phyloP scores from a whole-genome alignment of 805 yeast genomes.

The Yarrowia porcina region DNA sequence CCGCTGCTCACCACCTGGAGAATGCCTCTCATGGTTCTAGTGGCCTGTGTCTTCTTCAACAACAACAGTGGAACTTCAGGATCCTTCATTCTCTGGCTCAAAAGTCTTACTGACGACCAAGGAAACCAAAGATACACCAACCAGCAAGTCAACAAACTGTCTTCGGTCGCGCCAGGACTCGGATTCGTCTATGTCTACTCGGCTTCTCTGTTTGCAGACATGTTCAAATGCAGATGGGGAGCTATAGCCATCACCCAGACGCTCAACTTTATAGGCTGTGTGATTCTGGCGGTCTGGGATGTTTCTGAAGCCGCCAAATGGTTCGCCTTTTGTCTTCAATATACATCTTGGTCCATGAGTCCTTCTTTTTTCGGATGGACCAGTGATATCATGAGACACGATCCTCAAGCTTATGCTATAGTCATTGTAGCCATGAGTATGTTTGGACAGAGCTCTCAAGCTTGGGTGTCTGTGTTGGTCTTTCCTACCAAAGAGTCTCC shows the following conservation, averaged over 20 bases:
- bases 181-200: constrained; percentile 46
- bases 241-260: constrained; percentile 53
- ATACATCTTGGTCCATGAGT: constrained; percentile 59
- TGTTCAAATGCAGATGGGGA: constrained; percentile 51
- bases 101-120: constrained; percentile 39
- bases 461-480: constrained; percentile 49
- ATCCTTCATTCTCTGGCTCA: constrained; percentile 60
- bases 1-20: constrained; percentile 56
- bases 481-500: constrained; percentile 39
- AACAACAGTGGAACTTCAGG: constrained; percentile 52
- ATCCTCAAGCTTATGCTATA: constrained; percentile 50
- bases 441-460: constrained; percentile 51
- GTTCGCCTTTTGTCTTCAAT: constrained; percentile 58
- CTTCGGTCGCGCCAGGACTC: constrained; percentile 57
- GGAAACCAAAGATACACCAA: constrained; percentile 41
- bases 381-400: constrained; percentile 53
- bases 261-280: constrained; percentile 52
- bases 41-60: constrained; percentile 61
- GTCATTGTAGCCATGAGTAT: constrained; percentile 49
- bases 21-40: constrained; percentile 52
- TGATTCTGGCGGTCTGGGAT: constrained; percentile 53
- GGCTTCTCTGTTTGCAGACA: constrained; percentile 44
- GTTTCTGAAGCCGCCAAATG: constrained; percentile 55
- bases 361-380: constrained; percentile 58
- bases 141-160: constrained; percentile 48